phyloP scores from a whole-genome alignment of 1,139 yeast species.

The Magnusiomyces fungicola region DNA sequence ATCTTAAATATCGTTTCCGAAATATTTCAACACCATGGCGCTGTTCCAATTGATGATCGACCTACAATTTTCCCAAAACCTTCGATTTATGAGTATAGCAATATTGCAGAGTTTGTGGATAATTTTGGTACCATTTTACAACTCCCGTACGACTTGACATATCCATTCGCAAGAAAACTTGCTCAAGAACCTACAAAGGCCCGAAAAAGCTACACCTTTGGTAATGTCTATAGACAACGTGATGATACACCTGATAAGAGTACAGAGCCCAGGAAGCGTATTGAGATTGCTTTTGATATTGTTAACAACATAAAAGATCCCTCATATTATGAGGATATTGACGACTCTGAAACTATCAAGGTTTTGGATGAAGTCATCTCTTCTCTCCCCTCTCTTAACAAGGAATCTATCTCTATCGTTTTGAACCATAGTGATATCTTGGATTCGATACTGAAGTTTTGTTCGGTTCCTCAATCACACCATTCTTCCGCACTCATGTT shows the following conservation, averaged over 20 bases:
- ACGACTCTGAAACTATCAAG: constrained; percentile 82
- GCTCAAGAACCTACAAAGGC: constrained; percentile 44
- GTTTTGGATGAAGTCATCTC: constrained; percentile 67
- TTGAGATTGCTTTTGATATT: constrained; percentile 83
- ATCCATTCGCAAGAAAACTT: constrained; percentile 79
- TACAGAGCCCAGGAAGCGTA: constrained; percentile 69
- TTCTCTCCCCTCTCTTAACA: constrained; percentile 57
- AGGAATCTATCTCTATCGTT: constrained; percentile 48
- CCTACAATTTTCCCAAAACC: constrained; percentile 74
- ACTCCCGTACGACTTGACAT: constrained; percentile 77
- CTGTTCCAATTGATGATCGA: constrained; percentile 56
- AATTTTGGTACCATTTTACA: constrained; percentile 80
- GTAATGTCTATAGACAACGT: constrained; percentile 65
- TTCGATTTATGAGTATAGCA: constrained; percentile 55
- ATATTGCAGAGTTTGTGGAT: constrained; percentile 75
- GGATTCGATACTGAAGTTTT: constrained; percentile 66
- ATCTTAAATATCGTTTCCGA: constrained; percentile 50
- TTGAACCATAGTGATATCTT: constrained; percentile 76
- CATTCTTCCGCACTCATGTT: constrained; percentile 59
- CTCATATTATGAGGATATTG: constrained; percentile 30
- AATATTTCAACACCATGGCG: constrained; percentile 78
- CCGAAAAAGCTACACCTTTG: constrained; percentile 60
- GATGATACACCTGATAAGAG: constrained; percentile 39
- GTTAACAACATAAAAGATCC: constrained; percentile 26
- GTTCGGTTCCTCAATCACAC: constrained; percentile 68